Percentiles rank a stretch among this genome's conserved stretches.
Conservation (phyloP, 805 yeast species). For the Wickerhamomyces ciferrii region DNA sequence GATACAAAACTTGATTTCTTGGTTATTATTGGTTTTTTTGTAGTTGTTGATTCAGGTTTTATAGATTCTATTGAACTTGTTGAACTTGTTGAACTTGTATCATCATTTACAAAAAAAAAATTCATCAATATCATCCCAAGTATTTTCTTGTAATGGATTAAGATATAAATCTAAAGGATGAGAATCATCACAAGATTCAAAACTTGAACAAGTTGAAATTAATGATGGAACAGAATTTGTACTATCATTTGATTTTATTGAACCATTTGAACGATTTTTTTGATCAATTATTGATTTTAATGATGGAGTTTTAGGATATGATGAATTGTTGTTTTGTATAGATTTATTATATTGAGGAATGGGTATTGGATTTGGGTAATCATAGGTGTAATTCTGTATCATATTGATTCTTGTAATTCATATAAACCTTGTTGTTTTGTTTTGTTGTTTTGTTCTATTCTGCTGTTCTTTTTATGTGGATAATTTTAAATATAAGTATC, state of each 20-base stretch:
- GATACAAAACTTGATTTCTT: conserved; percentile 17
- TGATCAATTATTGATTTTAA: conserved; percentile 10
- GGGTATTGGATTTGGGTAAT: not conserved
- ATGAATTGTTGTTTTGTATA: not conserved
- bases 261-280: conserved; percentile 9
- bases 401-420: too few relatives aligned
- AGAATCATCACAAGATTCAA: conserved; percentile 9
- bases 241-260: conserved; percentile 1
- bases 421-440: too few relatives aligned
- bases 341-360: not conserved
- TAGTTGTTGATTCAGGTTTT: not conserved
- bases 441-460: too few relatives aligned
- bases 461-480: too few relatives aligned
- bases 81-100: not conserved
- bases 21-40: not conserved
- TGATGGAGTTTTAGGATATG: not conserved
- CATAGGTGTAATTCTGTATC: too few relatives aligned
- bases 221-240: conserved; percentile 9
- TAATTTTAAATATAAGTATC: too few relatives aligned
- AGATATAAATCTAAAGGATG: conserved; percentile 18
- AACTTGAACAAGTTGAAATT: conserved; percentile 5
- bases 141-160: too few relatives aligned
- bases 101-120: conserved; percentile 1
- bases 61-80: not conserved
- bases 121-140: conserved; percentile 6